phyloP scores from a whole-genome alignment of 805 yeast genomes.

The Myxozyma sirexii region DNA sequence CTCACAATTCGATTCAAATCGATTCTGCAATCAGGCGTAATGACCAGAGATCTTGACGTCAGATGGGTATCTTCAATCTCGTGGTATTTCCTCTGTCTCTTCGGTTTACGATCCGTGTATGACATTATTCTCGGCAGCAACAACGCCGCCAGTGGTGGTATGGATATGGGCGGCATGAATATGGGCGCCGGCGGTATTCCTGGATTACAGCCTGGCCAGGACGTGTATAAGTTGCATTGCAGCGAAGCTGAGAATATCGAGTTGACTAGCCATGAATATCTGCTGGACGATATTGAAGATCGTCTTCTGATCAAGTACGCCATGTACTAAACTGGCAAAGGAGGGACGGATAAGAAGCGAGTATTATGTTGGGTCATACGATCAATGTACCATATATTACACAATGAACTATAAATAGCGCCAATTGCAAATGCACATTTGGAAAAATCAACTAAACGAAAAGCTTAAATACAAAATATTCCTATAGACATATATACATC shows the following conservation, averaged over 20 bases:
- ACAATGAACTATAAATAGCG: constrained; percentile 5
- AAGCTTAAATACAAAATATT: constrained; percentile 1
- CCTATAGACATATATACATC: not conserved
- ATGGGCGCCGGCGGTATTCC: constrained; percentile 52
- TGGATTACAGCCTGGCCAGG: constrained; percentile 55
- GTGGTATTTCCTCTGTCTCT: constrained; percentile 88
- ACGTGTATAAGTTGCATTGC: constrained; percentile 61
- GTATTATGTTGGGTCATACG: not conserved
- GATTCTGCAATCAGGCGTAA: constrained; percentile 87
- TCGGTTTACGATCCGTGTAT: constrained; percentile 82
- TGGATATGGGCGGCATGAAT: constrained; percentile 50
- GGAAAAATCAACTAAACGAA: not conserved
- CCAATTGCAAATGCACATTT: constrained; percentile 1
- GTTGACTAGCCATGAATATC: constrained; percentile 58
- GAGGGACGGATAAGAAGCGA: not conserved
- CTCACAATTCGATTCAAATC: constrained; percentile 85
- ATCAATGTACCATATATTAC: constrained; percentile 9
- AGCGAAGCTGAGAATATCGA: constrained; percentile 75
- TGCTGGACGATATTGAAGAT: constrained; percentile 63
- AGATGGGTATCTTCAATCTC: constrained; percentile 92
- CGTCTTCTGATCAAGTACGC: constrained; percentile 46
- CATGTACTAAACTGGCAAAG: not conserved
- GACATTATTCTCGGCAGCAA: constrained; percentile 63
- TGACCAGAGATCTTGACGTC: constrained; percentile 81
- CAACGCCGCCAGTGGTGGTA: constrained; percentile 47